Conservation (phyloP, 805 yeast genomes). For the Candida nitratophila region DNA sequence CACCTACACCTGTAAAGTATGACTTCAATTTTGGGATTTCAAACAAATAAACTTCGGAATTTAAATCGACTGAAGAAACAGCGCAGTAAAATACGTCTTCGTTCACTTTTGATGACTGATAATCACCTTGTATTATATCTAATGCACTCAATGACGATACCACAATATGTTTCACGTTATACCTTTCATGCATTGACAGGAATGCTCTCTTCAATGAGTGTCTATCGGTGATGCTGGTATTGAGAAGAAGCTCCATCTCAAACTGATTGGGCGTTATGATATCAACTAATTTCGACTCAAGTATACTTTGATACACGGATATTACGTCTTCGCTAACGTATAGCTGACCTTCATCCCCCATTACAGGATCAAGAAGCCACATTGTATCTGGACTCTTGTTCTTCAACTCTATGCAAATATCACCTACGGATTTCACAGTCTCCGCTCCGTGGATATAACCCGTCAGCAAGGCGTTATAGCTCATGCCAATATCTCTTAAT, state of each 20-base stretch:
- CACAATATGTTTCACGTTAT: constrained; percentile 52
- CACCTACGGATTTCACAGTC: constrained; percentile 37
- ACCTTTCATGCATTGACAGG: constrained; percentile 37
- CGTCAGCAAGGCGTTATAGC: constrained; percentile 51
- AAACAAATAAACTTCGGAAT: neutral
- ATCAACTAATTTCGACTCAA: constrained; percentile 45
- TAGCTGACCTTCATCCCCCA: constrained; percentile 71
- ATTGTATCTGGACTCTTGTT: constrained; percentile 24
- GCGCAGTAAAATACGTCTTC: constrained; percentile 32
- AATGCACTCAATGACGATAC: constrained; percentile 46
- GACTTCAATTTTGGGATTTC: constrained; percentile 56
- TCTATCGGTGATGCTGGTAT: constrained; percentile 28
- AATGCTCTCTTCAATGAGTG: constrained; percentile 41
- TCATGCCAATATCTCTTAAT: constrained; percentile 22
- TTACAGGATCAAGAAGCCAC: constrained; percentile 70
- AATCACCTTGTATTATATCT: constrained; percentile 2
- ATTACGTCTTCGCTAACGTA: constrained; percentile 56
- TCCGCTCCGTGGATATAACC: constrained; percentile 63
- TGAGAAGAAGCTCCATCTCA: constrained; percentile 71
- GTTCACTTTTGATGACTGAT: neutral
- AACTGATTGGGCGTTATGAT: constrained; percentile 87
- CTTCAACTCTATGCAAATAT: constrained; percentile 28
- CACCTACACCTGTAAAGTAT: constrained; percentile 95
- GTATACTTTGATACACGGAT: constrained; percentile 47
- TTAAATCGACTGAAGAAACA: constrained; percentile 28